Conservation (phyloP, 2,329 filamentous ascomycete species). For the Phialophora verrucosa region DNA sequence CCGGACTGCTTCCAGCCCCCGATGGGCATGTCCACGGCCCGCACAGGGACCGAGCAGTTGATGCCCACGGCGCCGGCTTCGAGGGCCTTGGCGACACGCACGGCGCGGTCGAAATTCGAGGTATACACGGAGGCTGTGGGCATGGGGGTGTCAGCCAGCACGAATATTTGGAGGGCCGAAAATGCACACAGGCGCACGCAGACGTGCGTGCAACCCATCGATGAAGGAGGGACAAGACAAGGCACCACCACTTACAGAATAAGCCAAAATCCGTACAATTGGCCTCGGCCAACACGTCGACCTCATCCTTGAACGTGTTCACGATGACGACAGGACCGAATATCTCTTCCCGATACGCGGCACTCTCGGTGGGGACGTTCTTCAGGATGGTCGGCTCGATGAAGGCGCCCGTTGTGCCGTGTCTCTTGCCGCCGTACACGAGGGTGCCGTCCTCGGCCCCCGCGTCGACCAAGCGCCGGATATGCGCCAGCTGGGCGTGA, state of each 20-base stretch:
- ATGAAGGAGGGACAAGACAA: neutral
- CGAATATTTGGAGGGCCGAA: too few relatives aligned
- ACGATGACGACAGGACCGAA: constrained; percentile 52
- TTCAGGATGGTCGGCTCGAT: constrained; percentile 22
- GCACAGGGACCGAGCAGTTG: constrained; percentile 53
- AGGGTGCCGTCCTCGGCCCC: constrained; percentile 58
- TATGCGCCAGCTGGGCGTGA: constrained; percentile 66
- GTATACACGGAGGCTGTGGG: constrained; percentile 48
- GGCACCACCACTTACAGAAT: constrained; percentile 41
- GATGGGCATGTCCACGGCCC: constrained; percentile 47
- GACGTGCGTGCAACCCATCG: too few relatives aligned
- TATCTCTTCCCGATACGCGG: constrained; percentile 55
- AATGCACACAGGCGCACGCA: too few relatives aligned
- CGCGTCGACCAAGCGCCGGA: constrained; percentile 61
- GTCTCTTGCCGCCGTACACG: constrained; percentile 49
- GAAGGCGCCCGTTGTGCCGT: constrained; percentile 61
- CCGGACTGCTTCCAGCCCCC: constrained; percentile 54
- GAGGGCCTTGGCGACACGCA: constrained; percentile 48
- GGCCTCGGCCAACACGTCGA: constrained; percentile 45
- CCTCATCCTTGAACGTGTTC: constrained; percentile 46
- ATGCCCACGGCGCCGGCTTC: constrained; percentile 53
- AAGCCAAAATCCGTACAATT: constrained; percentile 50
- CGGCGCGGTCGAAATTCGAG: constrained; percentile 46
- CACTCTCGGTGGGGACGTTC: constrained; percentile 7
- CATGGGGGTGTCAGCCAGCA: too few relatives aligned